Conservation (phyloP, 2,329 filamentous ascomycete species). For the Sporothrix pallida region DNA sequence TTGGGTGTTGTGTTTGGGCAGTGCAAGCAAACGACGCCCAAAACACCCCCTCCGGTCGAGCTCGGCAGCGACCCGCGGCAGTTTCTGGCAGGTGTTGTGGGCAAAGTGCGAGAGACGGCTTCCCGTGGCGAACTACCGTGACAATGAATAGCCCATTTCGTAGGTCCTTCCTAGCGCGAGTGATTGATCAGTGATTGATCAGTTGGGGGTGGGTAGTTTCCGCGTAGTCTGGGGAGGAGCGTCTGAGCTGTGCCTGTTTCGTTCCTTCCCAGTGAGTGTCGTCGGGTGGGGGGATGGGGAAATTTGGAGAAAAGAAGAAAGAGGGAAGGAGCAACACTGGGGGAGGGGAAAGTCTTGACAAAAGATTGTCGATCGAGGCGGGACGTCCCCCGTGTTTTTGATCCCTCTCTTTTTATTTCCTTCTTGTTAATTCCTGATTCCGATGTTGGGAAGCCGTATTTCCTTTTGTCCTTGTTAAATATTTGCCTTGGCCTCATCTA, state of each 20-base stretch:
- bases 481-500: too few species aligned
- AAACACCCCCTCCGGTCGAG: background rate
- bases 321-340: background rate
- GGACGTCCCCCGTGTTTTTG: background rate
- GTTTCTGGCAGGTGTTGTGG: background rate
- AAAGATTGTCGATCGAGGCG: background rate
- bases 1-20: background rate
- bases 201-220: background rate
- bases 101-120: background rate
- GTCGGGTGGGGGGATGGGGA: background rate
- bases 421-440: background rate
- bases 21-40: too few species aligned
- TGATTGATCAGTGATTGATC: too few species aligned
- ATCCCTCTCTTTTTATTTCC: background rate
- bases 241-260: too few species aligned
- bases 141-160: background rate
- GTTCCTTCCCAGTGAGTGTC: background rate
- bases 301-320: background rate
- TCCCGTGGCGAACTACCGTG: background rate
- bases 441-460: too few species aligned
- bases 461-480: too few species aligned
- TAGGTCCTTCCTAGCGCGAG: background rate
- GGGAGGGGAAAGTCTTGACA: background rate
- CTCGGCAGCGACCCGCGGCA: slow-evolving; percentile 10
- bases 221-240: background rate